A percentile compares a stretch with the other conserved stretches of the same genome.
phyloP scores from a whole-genome alignment of 163 green algal genomes.

The Scenedesmus sp. region DNA sequence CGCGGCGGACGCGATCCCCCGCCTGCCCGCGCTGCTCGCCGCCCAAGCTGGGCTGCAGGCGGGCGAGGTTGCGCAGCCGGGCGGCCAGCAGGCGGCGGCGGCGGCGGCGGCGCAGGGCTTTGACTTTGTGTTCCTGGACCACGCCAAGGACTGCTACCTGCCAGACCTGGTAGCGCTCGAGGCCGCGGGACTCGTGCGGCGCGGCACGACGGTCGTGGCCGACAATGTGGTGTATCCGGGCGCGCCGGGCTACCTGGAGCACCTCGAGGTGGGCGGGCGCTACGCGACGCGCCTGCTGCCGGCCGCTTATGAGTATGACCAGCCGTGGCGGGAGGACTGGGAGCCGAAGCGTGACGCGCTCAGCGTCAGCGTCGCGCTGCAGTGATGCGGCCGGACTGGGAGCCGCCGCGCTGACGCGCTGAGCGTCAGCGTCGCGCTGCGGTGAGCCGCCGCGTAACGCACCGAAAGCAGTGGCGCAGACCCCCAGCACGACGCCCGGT shows the following conservation, averaged over 20 bases:
- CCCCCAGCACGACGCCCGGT: too few species aligned
- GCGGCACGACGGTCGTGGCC: slow-evolving; percentile 19
- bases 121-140: slow-evolving; percentile 45
- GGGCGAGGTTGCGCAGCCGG: background rate
- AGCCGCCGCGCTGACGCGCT: slow-evolving; percentile 32
- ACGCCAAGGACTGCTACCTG: slow-evolving; percentile 40
- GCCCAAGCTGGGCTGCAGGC: background rate
- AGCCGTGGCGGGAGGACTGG: slow-evolving; percentile 39
- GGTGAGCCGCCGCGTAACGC: too few species aligned
- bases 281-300: slow-evolving; percentile 30
- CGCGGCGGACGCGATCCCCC: background rate
- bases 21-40: background rate
- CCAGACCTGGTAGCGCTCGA: slow-evolving; percentile 32
- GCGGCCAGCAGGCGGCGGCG: background rate
- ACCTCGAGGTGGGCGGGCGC: slow-evolving; percentile 21
- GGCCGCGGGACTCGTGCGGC: slow-evolving; percentile 24
- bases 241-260: slow-evolving; percentile 29
- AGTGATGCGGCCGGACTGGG: slow-evolving; percentile 29
- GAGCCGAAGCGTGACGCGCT: slow-evolving; percentile 38
- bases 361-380: slow-evolving; percentile 26
- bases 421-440: slow-evolving; percentile 26
- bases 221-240: slow-evolving; percentile 47
- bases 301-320: slow-evolving; percentile 41
- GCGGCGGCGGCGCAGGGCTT: background rate
- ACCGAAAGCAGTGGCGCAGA: too few species aligned